Percentiles rank a stretch among this genome's conserved stretches.
Evolutionary conservation across 179 eudicot genomes (phyloP).

Genomic region (Spergularia azorica): DNA sequence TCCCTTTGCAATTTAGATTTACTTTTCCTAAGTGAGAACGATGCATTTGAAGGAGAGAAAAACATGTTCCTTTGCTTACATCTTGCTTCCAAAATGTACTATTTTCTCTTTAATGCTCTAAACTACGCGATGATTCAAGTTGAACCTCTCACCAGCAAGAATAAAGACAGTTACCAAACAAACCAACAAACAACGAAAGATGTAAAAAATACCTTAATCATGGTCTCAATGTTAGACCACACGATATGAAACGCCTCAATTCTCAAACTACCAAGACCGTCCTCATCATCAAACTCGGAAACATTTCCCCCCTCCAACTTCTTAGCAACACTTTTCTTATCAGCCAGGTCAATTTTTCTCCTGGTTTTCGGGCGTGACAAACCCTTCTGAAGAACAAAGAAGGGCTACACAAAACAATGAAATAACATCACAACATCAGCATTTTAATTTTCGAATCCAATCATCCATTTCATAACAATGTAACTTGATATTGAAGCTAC

Average conservation of each 20-base stretch:
- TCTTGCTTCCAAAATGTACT: not conserved
- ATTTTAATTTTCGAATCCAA: not conserved
- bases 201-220: slow-evolving; percentile 43
- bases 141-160: not conserved
- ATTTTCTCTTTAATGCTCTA: not conserved
- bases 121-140: too few relatives aligned
- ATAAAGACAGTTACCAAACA: not conserved
- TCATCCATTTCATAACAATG: not conserved
- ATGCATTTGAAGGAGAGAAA: not conserved
- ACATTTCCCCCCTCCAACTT: slow-evolving; percentile 22
- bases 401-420: slow-evolving; percentile 40
- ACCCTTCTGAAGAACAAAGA: slow-evolving; percentile 68
- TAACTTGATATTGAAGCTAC: not conserved
- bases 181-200: not conserved
- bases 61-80: not conserved
- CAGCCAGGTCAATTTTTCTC: slow-evolving; percentile 44
- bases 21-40: not conserved
- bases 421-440: not conserved
- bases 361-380: slow-evolving; percentile 38
- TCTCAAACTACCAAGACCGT: slow-evolving; percentile 30
- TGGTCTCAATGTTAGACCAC: slow-evolving; percentile 70
- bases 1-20: not conserved
- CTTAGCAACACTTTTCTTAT: slow-evolving; percentile 3
- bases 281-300: slow-evolving; percentile 29
- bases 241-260: slow-evolving; percentile 48